Conservation (phyloP, 164 flowering plant species). For the Berberis vulgaris region DNA sequence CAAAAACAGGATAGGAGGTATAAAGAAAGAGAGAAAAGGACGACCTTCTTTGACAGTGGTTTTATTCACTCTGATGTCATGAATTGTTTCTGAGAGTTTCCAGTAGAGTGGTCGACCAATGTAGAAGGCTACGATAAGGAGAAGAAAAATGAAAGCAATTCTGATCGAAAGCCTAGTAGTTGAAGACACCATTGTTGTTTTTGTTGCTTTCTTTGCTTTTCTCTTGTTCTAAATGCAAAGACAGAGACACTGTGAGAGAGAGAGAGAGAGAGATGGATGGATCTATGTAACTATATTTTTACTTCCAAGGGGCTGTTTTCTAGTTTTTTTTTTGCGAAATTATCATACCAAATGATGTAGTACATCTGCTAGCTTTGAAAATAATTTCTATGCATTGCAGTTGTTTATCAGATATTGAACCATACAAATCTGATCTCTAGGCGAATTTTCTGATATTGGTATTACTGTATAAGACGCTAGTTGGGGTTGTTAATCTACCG, state of each 20-base stretch:
- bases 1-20: neutral
- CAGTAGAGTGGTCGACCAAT: constrained; percentile 86
- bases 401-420: no score
- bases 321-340: no score
- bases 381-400: no score
- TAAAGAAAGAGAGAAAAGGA: neutral
- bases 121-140: constrained; percentile 46
- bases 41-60: constrained; percentile 62
- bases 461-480: no score
- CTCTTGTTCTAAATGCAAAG: neutral
- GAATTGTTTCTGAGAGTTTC: constrained; percentile 79
- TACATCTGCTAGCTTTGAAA: no score
- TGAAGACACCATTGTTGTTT: constrained; percentile 34
- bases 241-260: neutral
- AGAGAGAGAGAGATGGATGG: constrained; percentile 1
- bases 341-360: no score
- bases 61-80: constrained; percentile 59
- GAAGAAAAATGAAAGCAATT: constrained; percentile 16
- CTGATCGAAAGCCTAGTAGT: constrained; percentile 43
- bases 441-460: no score
- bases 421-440: no score
- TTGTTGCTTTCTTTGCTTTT: no score
- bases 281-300: neutral
- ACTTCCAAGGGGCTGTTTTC: no score
- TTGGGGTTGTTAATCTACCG: no score